Evolutionary conservation across 129 eudicot species (phyloP), one percentile per base, ranked within the genome.

Genomic region (Centrapalus pauciflorus): DNA sequence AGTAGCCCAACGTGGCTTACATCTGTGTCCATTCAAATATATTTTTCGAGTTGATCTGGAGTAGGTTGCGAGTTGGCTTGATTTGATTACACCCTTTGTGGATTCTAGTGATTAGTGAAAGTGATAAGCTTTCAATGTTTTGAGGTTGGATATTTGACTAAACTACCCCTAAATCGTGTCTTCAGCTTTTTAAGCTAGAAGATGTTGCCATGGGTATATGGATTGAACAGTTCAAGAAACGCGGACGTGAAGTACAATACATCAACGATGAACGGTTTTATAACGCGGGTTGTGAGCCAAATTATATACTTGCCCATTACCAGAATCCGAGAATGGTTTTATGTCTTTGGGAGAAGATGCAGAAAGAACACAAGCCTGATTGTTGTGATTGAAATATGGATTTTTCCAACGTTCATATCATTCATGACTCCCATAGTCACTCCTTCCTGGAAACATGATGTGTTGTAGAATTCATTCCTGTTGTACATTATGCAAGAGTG

Each of bases 121-220:
- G 46, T 60, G 29, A 37, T 61, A 30, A 16, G 64, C 43, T 7
- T 58, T 58, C 23, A 11, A 58, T 29, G 50, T 12, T 37, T 62
- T 25, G 54, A 62, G 33, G 14, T 37, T 35, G 33, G 20, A 40
- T 28, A 27, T 49, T n/a, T 46, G 32, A 52, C 54, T 28, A 4
- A 10, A 51, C 13, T 43, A 24, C 52, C 13, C 4, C 13, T n/a
- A n/a, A n/a, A n/a, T 46, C 32, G 4, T 29, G 60, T 35, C 35
- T 66, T 46, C 74, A 93, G 98, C 87, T 88, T 17, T 93, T 93
- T 60, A 93, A 88, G 68, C 67, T 93, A 32, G 98, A 93, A 73
- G 98, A 93, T 63, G 98, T 93, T 67, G 90, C 98, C n/a, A 78
- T 88, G 81, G 98, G 98, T 10, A 85, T 93, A 37, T 93, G 98